Evolutionary conservation across 495 filamentous ascomycete species (phyloP).

Genomic region (Massariosphaeria phaeospora): DNA sequence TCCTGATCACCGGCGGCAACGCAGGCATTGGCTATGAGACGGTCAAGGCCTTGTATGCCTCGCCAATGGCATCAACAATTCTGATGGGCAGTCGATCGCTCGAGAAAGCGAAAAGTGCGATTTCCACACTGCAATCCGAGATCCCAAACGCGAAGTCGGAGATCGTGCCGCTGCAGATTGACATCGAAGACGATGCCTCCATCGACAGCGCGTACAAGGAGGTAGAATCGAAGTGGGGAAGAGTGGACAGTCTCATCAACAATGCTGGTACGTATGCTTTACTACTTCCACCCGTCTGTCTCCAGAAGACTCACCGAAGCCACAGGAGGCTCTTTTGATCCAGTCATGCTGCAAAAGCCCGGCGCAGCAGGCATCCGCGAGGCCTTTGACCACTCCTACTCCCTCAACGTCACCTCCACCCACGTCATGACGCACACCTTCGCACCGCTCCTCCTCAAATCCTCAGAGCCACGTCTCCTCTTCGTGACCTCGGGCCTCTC

Average conservation of each 20-base stretch:
- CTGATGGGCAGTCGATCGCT: slow-evolving; percentile 17
- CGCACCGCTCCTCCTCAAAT: slow-evolving; percentile 26
- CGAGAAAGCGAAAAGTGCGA: slow-evolving; percentile 18
- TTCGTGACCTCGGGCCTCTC: slow-evolving; percentile 30
- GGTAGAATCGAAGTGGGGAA: slow-evolving; percentile 15
- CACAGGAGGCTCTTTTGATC: slow-evolving; percentile 21
- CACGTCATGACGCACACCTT: slow-evolving; percentile 23
- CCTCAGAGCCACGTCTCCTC: slow-evolving; percentile 17
- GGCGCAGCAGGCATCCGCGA: slow-evolving; percentile 17
- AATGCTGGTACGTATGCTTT: slow-evolving; percentile 12
- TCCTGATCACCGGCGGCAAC: slow-evolving; percentile 29
- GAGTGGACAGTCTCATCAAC: slow-evolving; percentile 17
- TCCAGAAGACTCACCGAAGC: not conserved
- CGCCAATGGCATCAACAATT: slow-evolving; percentile 9
- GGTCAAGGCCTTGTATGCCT: slow-evolving; percentile 13
- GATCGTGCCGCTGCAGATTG: slow-evolving; percentile 17
- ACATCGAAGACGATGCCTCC: slow-evolving; percentile 18
- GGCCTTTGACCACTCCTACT: slow-evolving; percentile 19
- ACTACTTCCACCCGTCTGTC: not conserved
- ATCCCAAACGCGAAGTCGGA: slow-evolving; percentile 12
- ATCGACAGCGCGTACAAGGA: slow-evolving; percentile 7
- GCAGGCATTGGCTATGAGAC: slow-evolving; percentile 24
- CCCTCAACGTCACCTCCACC: slow-evolving; percentile 22
- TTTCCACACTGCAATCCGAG: slow-evolving; percentile 2
- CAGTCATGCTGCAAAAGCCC: not conserved